Base-by-base conservation (phyloP, 1,284 basidiomycete species). In the Austroboletus olivaceoglutinosus region DNA sequence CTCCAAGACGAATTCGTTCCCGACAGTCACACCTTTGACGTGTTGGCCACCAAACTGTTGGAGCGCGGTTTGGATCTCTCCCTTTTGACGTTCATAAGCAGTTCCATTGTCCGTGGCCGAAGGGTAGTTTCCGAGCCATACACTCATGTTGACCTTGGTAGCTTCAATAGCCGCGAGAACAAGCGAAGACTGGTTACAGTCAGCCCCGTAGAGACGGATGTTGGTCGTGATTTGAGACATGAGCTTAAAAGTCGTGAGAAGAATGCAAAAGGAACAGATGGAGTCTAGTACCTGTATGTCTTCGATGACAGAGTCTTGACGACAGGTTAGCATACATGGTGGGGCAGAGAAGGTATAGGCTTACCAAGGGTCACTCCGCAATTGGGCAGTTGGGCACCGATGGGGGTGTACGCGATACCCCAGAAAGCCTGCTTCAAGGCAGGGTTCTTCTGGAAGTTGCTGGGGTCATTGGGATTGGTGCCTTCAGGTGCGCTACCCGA, bases 61-160 rank as follows among this genome's bases (percentile, higher is more conserved):
- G 54, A 98, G 72, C 16, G 87, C 89, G 11, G 74, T 70, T 53
- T 83, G 72, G 54, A 96, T 81, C 31, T 75, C 73, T 52, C 80
- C 76, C 34, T 83, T 80, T 70, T 98, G 95, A 42, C 87, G 77
- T 2, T 69, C 58, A 67, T 93, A 97, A 2, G 87, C 85, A 0
- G 76, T 72, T 25, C 77, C 73, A 53, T 87, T 82, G 56, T 87
- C 83, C 46, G 76, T 80, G 33, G 86, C 65, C 11, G 76, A 59
- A 25, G 78, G 76, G 67, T 86, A 98, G 61, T 91, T 91, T 27
- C 86, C 95, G n/a, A 93, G 76, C 70, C 77, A 97, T 15, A 98
- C 89, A 11, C 73, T 75, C 82, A 98, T 79, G 70, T 96, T 78
- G 48, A 93, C 90, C 69, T 96, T 91, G 44, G 93, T 96, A 61